Evolutionary conservation across 2,329 filamentous ascomycete genomes (phyloP).

Genomic region (Epichloe brachyelytri): DNA sequence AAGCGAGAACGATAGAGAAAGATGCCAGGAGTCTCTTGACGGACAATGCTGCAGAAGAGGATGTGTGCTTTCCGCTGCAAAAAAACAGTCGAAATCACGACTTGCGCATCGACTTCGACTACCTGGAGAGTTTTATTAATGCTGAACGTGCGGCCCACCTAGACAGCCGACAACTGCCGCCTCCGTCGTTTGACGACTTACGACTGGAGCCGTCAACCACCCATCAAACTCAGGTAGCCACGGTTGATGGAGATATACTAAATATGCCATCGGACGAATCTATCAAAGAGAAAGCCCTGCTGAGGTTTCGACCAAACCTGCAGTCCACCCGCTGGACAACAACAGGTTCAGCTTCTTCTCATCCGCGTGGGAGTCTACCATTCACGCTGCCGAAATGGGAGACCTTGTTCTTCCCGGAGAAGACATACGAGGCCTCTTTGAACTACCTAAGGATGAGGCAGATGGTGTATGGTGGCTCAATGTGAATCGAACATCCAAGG

Average conservation of each 20-base stretch:
- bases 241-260: constrained; percentile 43
- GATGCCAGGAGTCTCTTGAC: constrained; percentile 49
- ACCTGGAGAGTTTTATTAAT: constrained; percentile 81
- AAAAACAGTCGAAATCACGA: constrained; percentile 55
- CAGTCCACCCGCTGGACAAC: constrained; percentile 37
- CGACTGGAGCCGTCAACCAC: constrained; percentile 15
- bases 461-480: constrained; percentile 99
- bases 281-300: constrained; percentile 34
- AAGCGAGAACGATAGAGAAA: constrained; percentile 45
- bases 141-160: constrained; percentile 37
- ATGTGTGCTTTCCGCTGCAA: constrained; percentile 78
- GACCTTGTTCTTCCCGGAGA: constrained; percentile 83
- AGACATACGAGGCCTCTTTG: constrained; percentile 77
- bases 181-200: constrained; percentile 20
- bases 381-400: constrained; percentile 79
- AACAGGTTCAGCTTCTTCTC: constrained; percentile 96
- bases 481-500: constrained; percentile 77
- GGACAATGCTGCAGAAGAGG: constrained; percentile 65
- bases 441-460: constrained; percentile 45
- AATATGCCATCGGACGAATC: constrained; percentile 37
- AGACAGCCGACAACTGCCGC: constrained; percentile 34
- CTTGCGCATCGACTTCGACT: constrained; percentile 82
- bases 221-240: constrained; percentile 28
- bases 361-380: constrained; percentile 83
- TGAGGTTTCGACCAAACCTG: constrained; percentile 23